These are phyloP conservation scores for Paspalum notatum DNA, from an alignment of 176 grass and related monocot species.

Conservation along the genomic window DNA sequence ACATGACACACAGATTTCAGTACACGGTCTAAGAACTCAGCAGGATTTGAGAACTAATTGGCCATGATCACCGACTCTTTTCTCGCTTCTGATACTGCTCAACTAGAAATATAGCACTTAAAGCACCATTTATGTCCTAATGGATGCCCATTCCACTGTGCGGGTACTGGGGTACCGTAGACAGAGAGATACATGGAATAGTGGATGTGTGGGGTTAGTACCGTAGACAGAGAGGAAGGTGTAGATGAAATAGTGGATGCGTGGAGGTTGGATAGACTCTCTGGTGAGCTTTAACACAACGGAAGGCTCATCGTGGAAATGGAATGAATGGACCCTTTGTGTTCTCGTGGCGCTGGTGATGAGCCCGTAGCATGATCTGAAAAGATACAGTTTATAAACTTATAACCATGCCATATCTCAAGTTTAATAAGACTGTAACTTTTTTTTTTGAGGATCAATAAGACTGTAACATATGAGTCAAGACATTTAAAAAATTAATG, in stretches of 20 bases:
- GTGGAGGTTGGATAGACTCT: too few species aligned
- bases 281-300: too few species aligned
- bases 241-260: too few species aligned
- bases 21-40: background rate
- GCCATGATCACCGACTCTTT: background rate
- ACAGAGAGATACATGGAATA: too few species aligned
- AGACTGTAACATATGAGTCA: background rate
- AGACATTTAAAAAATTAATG: background rate
- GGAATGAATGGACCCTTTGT: background rate
- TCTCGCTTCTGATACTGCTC: background rate
- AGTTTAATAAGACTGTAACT: background rate
- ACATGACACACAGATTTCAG: too few species aligned
- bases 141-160: too few species aligned
- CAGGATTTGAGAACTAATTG: background rate
- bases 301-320: background rate
- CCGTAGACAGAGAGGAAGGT: too few species aligned
- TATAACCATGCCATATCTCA: background rate
- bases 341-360: background rate
- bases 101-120: slow-evolving; percentile 11
- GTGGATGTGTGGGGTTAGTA: too few species aligned
- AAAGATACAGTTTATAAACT: slow-evolving; percentile 14
- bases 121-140: too few species aligned
- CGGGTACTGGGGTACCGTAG: too few species aligned
- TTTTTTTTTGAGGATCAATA: too few species aligned
- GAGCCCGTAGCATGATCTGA: slow-evolving; percentile 19